Percentiles rank a stretch among this genome's conserved stretches.
Conservation (phyloP, 805 yeast species). For the Phaffomyces thermotolerans region DNA sequence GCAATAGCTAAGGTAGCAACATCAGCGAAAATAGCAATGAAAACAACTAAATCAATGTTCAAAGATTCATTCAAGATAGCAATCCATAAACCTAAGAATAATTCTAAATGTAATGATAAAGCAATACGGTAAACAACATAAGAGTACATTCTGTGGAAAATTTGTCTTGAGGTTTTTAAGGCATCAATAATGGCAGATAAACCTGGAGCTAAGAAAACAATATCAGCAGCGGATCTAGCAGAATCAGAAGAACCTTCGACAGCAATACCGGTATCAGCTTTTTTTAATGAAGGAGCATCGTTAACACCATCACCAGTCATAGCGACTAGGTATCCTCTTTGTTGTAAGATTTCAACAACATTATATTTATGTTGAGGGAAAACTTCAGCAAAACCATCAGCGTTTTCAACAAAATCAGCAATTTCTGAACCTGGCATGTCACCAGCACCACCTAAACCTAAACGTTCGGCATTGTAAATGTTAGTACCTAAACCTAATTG, state of each 20-base stretch:
- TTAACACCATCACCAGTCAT: slow-evolving; percentile 99
- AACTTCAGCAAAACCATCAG: slow-evolving; percentile 98
- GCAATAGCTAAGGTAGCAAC: slow-evolving; percentile 97
- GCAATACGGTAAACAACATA: slow-evolving; percentile 98
- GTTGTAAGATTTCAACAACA: slow-evolving; percentile 91
- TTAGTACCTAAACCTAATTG: slow-evolving; percentile 95
- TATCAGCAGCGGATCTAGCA: slow-evolving; percentile 95
- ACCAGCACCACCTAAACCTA: slow-evolving; percentile 90
- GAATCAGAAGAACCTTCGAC: slow-evolving; percentile 98
- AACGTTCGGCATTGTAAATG: slow-evolving; percentile 94
- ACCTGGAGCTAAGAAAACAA: slow-evolving; percentile 94
- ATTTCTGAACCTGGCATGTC: slow-evolving; percentile 96
- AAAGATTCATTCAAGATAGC: slow-evolving; percentile 83
- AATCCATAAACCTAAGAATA: slow-evolving; percentile 94
- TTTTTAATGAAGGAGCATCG: slow-evolving; percentile 96
- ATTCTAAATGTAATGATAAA: slow-evolving; percentile 87
- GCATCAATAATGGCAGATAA: slow-evolving; percentile 92
- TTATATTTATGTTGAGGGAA: slow-evolving; percentile 97
- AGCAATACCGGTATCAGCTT: slow-evolving; percentile 95
- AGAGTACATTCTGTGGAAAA: slow-evolving; percentile 98
- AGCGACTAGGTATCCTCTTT: slow-evolving; percentile 95
- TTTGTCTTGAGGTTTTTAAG: slow-evolving; percentile 89
- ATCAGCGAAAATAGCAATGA: slow-evolving; percentile 96
- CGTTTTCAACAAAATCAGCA: slow-evolving; percentile 95
- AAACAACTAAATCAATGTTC: slow-evolving; percentile 86